These are phyloP conservation scores for Erodium moschatum DNA, from an alignment of 441 rosid species.

Conservation along the genomic window DNA sequence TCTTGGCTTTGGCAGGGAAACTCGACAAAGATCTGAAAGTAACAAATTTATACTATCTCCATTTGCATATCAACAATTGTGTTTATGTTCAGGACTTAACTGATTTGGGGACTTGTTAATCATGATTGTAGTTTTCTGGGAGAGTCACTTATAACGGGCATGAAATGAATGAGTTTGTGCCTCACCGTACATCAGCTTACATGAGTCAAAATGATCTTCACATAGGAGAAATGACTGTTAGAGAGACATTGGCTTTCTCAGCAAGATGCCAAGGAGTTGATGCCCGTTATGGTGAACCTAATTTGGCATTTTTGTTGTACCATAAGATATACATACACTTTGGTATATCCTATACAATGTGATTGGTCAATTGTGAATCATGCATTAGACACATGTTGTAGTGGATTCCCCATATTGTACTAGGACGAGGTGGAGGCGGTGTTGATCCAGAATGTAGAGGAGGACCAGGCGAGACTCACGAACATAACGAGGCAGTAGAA, in stretches of 20 bases:
- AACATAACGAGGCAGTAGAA: too few species aligned
- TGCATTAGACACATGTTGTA: too few species aligned
- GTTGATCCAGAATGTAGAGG: too few species aligned
- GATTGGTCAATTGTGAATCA: too few species aligned
- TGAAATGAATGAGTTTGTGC: slow-evolving; percentile 30
- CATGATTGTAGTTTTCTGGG: slow-evolving; percentile 34
- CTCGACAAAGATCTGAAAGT: slow-evolving; percentile 39
- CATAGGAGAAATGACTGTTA: slow-evolving; percentile 55
- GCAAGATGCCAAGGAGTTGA: slow-evolving; percentile 65
- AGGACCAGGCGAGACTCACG: too few species aligned
- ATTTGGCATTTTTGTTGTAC: background rate
- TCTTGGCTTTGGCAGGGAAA: slow-evolving; percentile 20
- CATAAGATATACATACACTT: too few species aligned
- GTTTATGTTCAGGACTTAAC: background rate
- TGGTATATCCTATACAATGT: too few species aligned
- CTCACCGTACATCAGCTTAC: slow-evolving; percentile 3
- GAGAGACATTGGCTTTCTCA: slow-evolving; percentile 50
- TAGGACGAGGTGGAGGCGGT: too few species aligned
- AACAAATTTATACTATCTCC: background rate
- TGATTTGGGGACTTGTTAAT: background rate
- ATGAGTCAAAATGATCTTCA: slow-evolving; percentile 53
- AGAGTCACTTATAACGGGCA: slow-evolving; percentile 51
- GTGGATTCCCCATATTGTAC: too few species aligned
- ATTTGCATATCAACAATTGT: background rate
- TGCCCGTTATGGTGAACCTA: slow-evolving; percentile 36